These are phyloP conservation scores for Russula lepida DNA, from an alignment of 768 basidiomycete genomes.

Conservation along the genomic window DNA sequence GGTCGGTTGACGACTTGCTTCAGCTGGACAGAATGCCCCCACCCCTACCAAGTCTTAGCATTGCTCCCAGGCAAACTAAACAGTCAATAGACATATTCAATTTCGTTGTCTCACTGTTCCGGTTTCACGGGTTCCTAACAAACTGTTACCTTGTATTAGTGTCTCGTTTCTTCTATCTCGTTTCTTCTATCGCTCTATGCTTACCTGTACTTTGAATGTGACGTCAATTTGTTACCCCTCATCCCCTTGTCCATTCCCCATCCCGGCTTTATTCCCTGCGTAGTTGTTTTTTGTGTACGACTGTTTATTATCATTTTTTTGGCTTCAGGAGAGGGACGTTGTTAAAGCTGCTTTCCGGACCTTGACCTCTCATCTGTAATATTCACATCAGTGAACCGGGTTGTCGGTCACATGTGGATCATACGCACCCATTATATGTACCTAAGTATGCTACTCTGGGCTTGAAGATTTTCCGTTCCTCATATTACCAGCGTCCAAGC, in stretches of 20 bases:
- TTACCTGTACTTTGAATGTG: not conserved
- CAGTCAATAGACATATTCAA: not conserved
- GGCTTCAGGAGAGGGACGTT: not conserved
- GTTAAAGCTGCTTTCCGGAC: not conserved
- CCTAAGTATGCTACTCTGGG: not conserved
- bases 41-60: not conserved
- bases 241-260: not conserved
- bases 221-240: not conserved
- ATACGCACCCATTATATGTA: not conserved
- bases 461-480: not conserved
- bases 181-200: not conserved
- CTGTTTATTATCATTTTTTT: not conserved
- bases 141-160: not conserved
- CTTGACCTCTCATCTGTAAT: not conserved
- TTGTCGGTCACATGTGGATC: not conserved
- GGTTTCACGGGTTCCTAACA: too few species aligned
- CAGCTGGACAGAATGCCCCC: not conserved
- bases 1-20: not conserved
- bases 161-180: not conserved
- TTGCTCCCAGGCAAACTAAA: not conserved
- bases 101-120: not conserved
- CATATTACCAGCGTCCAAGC: not conserved
- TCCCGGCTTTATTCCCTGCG: not conserved
- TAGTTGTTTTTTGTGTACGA: not conserved
- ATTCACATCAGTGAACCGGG: not conserved